Evolutionary conservation across 495 filamentous ascomycete genomes (phyloP), one percentile per base, ranked within the genome.

Genomic region (Achaetomiella virescens): DNA sequence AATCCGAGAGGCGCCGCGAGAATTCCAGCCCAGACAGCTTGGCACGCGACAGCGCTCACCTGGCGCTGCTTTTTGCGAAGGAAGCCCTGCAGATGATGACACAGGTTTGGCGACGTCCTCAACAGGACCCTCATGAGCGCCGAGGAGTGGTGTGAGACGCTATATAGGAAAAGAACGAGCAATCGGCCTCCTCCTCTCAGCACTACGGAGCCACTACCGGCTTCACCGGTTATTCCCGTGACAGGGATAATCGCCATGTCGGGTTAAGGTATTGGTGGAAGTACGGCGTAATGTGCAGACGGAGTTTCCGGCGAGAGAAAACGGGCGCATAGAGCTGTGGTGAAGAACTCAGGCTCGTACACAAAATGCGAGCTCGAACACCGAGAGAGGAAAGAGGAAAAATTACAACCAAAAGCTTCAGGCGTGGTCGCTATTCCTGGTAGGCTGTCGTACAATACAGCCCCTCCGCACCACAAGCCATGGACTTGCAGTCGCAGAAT

Each of bases 31-130:
- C 66, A 36, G 67, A 69, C 47, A 71, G 63, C 15, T 60, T 62
- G 55, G 68, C 68, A 20, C 69, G 71, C 3, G 72, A 79, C 15
- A 71, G 78, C 18, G 88, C 88, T 3, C 81, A 86, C 55, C 73
- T 84, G 15, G 89, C 90, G 33, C 62, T 96, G 11, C 82, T 91
- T 0, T 80, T 97, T 29, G 90, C 90, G 2, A 86, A 86, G 56
- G 91, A 96, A 67, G 88, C 89, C 2, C 77, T 97, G 21, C 88
- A 95, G 59, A 92, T 95, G 81, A 87, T 96, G 79, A 75, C 79
- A 0, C 87, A 95, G 65, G 89, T 97, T n/a, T 40, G 88, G 81
- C 22, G 82, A 81, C 0, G 84, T 92, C 0, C 81, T 96, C 22
- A 85, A 90, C 61, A 82, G 85, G n/a, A 95, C 91, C 4, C 82